Evolutionary conservation across 345 rosid genomes (phyloP), one percentile per base, ranked within the genome.

Genomic region (Corchorus capsularis): DNA sequence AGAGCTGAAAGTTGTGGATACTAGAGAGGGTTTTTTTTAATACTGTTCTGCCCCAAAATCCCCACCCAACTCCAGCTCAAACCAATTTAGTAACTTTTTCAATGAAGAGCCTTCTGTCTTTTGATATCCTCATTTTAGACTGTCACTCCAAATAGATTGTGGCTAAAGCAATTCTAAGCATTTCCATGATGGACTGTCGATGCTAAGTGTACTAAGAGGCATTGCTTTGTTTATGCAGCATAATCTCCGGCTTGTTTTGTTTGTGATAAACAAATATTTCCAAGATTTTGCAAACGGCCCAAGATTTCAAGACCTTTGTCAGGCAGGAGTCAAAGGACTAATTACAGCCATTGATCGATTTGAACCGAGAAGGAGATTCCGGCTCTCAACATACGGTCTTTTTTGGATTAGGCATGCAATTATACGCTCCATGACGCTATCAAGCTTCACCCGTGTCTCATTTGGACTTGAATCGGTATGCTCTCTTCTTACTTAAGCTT

Each of bases 321-420:
- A 96, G 84, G 98, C 97, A 11, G 99, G 99, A 63, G 90, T 89
- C 63, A 91, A 75, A 82, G 99, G 99, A 45, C 97, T 93, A 32
- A 92, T 96, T 37, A 89, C 88, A 39, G 94, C 97, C 8, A 88
- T 96, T n/a, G 99, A 96, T 69, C 94, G 99, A 8, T 96, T 96
- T 77, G 97, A 96, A 80, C 94, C 92, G 5, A 85, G 86, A 47
- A 92, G 91, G 86, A 92, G 74, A 78, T 83, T 88, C 54, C 91
- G 86, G 71, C 94, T 96, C 47, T 96, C 99, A 0, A 96, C 99
- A 0, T 96, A 96, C 60, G 78, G 94, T 37, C 87, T 96, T 54
- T 93, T 93, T 81, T 96, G 99, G 99, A 93, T 96, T 22, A 87
- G 98, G 85, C 98, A 92, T 86, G 89, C 98, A 73, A 92, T 96